Evolutionary conservation across 768 basidiomycete species (phyloP), one percentile per base, ranked within the genome.

Genomic region (Podaxis pistillaris): DNA sequence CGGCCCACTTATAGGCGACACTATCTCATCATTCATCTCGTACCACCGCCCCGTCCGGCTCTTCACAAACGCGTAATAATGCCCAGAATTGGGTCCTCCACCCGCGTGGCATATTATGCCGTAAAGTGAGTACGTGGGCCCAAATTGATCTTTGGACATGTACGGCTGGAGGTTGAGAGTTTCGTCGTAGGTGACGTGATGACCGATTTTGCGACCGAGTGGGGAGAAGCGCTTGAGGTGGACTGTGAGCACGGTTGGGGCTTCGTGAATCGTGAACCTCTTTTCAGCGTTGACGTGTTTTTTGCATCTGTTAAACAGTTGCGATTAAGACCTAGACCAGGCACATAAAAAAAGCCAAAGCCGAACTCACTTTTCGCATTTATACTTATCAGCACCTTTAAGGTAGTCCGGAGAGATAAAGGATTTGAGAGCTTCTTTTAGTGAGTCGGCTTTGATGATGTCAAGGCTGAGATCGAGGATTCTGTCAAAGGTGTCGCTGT

Each of bases 161-260:
- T 83, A 89, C 0, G 86, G 83, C 28, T 86, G 79, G 49, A 98
- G 78, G 19, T 86, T 81, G 13, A 99, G 73, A 11, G 75, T 80
- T 53, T 94, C 89, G 24, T 88, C 87, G 72, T 95, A 99, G n/a
- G 83, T 79, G 67, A 99, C 79, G 47, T 78, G 75, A 56, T 91
- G 88, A 0, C 83, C 83, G 40, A 96, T 87, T 78, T 98, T 99
- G 62, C 90, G 83, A 5, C 97, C 97, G 51, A 90, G 77, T 0
- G 94, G 93, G 2, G 91, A 89, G 75, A 99, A 99, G 24, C 97
- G 88, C 77, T 98, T 98, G 50, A 99, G 79, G 71, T 99, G 97
- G 13, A 99, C 82, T 0, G 95, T 96, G 36, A 99, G 82, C 26
- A 95, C 88, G 38, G 86, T 73, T 1, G 97, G 97, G 2, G 95